Conservation (phyloP, 1,284 basidiomycete genomes). For the Cutaneotrichosporon cutaneum region DNA sequence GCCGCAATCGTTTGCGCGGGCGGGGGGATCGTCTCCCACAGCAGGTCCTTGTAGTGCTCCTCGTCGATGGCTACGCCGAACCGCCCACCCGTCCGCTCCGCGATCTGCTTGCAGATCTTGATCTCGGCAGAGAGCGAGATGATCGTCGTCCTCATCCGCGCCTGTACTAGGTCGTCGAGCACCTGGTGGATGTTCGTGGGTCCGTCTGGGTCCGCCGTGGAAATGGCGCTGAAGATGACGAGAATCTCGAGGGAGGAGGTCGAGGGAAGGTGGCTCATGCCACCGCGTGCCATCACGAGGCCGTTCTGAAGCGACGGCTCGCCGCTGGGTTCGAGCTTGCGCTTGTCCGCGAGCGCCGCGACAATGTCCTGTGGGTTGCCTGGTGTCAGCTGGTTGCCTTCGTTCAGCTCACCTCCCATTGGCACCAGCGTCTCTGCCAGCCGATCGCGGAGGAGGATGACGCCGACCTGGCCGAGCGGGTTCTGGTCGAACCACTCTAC, state of each 20-base stretch:
- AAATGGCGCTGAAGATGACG: constrained; percentile 89
- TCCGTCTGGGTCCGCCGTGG: constrained; percentile 94
- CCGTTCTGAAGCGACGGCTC: constrained; percentile 97
- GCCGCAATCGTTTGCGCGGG: constrained; percentile 67
- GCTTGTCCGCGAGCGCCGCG: constrained; percentile 77
- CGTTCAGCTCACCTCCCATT: constrained; percentile 69
- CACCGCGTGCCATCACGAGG: constrained; percentile 88
- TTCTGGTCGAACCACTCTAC: constrained; percentile 99
- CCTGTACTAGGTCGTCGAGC: constrained; percentile 72
- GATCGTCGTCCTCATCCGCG: constrained; percentile 84
- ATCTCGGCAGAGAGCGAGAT: constrained; percentile 94
- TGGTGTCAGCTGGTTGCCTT: constrained; percentile 52
- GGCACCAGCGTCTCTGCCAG: constrained; percentile 81
- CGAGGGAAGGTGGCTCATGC: constrained; percentile 90
- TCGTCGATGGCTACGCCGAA: constrained; percentile 97
- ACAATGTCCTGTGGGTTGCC: constrained; percentile 94
- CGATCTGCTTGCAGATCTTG: constrained; percentile 91
- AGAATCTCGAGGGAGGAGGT: constrained; percentile 94
- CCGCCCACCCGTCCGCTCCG: constrained; percentile 81
- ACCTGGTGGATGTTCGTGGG: constrained; percentile 75
- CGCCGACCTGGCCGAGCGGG: constrained; percentile 90
- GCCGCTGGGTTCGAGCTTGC: constrained; percentile 82
- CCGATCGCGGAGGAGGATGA: constrained; percentile 87
- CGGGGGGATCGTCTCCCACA: constrained; percentile 94
- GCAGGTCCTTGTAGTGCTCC: constrained; percentile 88